Evolutionary conservation across 2,329 filamentous ascomycete genomes (phyloP).

Genomic region (Fusarium siculi): DNA sequence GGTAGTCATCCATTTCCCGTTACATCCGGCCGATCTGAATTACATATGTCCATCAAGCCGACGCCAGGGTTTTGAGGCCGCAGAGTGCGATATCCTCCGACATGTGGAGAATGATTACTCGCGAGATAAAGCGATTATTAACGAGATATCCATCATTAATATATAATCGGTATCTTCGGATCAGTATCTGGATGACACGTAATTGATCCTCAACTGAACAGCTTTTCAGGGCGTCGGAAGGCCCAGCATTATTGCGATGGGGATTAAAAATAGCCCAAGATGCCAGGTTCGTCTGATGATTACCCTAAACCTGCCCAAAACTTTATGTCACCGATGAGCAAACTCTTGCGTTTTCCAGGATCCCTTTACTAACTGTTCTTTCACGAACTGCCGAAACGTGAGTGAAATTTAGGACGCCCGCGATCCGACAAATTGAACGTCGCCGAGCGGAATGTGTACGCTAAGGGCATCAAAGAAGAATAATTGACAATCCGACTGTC

Average conservation of each 20-base stretch:
- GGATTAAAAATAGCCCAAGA: not conserved
- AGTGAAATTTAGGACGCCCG: not conserved
- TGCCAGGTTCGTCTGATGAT: not conserved
- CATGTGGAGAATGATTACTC: not conserved
- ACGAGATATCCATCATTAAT: not conserved
- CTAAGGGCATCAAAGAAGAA: too few species aligned
- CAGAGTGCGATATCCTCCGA: not conserved
- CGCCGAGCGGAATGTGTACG: too few species aligned
- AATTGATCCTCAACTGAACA: not conserved
- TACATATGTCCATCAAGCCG: not conserved
- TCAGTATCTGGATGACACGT: not conserved
- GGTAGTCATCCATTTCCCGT: not conserved
- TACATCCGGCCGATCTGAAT: not conserved
- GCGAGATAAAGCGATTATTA: not conserved
- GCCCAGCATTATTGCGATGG: not conserved
- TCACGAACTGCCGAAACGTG: not conserved
- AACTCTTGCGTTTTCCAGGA: fast-evolving
- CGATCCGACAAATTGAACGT: too few species aligned
- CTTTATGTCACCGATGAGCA: not conserved
- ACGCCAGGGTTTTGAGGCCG: not conserved
- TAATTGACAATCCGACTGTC: too few species aligned
- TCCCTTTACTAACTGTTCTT: fast-evolving
- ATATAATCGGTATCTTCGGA: not conserved
- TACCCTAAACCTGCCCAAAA: too few species aligned
- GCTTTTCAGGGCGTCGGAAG: too few species aligned